Evolutionary conservation across 2,329 filamentous ascomycete species (phyloP), one percentile per base, ranked within the genome.

Genomic region (Rutstroemia sp.): DNA sequence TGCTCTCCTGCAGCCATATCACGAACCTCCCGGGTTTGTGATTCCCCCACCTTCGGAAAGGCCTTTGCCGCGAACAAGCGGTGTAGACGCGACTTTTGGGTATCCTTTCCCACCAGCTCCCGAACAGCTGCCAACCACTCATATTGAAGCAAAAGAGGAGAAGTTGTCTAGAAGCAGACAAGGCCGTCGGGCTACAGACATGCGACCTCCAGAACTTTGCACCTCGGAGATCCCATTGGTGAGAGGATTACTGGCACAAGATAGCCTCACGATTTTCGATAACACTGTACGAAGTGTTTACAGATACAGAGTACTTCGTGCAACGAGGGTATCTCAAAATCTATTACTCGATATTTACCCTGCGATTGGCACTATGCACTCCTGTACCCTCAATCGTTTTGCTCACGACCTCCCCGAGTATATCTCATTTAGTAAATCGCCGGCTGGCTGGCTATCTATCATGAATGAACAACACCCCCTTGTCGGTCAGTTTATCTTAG

Each of bases 401-500:
- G 39, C 5, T 19, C 7, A 42, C 19, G 19, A 42, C 14, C 39
- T 17, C 9, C 16, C 39, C 9, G 39, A 42, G 16, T 17, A 17
- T 19, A 4, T n/a, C 19, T 9, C 19, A 42, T 17, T 42, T 42
- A 17, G 6, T 19, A 42, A 42, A n/a, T 19, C 16, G 19, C 21
- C 16, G 17, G n/a, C 49, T 45, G 48, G 39, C 14, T 42, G 34
- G 30, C 36, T 48, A 54, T 48, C 51, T 39, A 21, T 23, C 25
- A 44, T 25, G 4, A n/a, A 42, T 54, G 45, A 49, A 44, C 52
- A 54, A 49, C 45, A 34, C 48, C 38, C 45, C 52, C 48, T 14
- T 50, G 34, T 50, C 52, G 44, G 61, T 63, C 63, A 62, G 59
- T 57, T 49, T 38, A 14, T 27, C 40, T 56, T 16, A 46, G 16